phyloP scores from a whole-genome alignment of 352 stramenopile genomes.

The Phytophthora pseudosyringae region DNA sequence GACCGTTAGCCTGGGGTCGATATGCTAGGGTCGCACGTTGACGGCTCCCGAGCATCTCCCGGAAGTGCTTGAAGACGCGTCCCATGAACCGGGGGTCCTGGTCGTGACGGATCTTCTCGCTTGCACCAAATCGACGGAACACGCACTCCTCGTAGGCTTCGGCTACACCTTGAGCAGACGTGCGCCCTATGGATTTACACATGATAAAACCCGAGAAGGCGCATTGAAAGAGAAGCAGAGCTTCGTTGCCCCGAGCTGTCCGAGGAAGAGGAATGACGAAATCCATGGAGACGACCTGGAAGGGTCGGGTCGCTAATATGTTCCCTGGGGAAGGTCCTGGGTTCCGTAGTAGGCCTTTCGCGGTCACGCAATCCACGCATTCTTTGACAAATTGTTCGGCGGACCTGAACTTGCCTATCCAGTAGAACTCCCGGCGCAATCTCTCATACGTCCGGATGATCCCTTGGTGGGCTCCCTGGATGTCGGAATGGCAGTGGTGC shows the following conservation, averaged over 20 bases:
- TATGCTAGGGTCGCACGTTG: slow-evolving; percentile 42
- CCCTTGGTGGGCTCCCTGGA: slow-evolving; percentile 16
- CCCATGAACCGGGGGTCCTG: slow-evolving; percentile 38
- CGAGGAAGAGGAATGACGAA: slow-evolving; percentile 17
- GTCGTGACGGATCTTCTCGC: slow-evolving; percentile 26
- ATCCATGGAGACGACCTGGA: slow-evolving; percentile 24
- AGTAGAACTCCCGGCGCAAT: slow-evolving; percentile 11
- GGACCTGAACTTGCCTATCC: not conserved
- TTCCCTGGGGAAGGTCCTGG: not conserved
- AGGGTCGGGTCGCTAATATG: slow-evolving; percentile 3
- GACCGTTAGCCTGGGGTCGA: slow-evolving; percentile 38
- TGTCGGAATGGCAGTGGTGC: slow-evolving; percentile 3
- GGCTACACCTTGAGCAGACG: too few species aligned
- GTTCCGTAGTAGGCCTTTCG: too few species aligned
- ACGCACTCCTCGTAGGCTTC: not conserved
- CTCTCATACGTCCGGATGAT: slow-evolving; percentile 12
- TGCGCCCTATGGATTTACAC: too few species aligned
- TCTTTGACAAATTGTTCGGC: too few species aligned
- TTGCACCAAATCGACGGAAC: slow-evolving; percentile 27
- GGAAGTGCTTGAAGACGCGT: slow-evolving; percentile 33
- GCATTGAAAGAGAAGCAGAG: slow-evolving; percentile 15
- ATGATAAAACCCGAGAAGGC: not conserved
- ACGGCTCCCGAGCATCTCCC: slow-evolving; percentile 22
- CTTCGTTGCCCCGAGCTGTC: not conserved
- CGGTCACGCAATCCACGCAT: too few species aligned